These are phyloP conservation scores for Fusarium sp. DNA, from an alignment of 2,329 filamentous ascomycete species.

Conservation along the genomic window DNA sequence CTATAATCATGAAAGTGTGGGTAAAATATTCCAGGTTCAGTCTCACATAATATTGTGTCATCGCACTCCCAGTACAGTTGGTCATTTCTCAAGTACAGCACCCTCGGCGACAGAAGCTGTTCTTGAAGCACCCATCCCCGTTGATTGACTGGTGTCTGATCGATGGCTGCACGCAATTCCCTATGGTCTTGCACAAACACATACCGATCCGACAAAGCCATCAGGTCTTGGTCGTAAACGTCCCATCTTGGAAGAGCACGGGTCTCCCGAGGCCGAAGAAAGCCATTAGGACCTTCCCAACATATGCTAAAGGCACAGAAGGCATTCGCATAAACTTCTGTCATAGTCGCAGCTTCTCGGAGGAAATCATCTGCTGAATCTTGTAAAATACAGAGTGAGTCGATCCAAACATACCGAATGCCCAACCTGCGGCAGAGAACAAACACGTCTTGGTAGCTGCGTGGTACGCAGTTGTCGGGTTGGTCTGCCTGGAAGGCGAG, in stretches of 20 bases:
- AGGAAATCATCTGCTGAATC: not conserved
- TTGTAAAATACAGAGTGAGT: constrained; percentile 12
- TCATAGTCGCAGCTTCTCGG: constrained; percentile 1
- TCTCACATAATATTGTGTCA: fast-evolving
- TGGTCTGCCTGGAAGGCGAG: not conserved
- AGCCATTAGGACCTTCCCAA: not conserved
- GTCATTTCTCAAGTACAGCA: constrained; percentile 4
- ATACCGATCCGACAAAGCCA: not conserved
- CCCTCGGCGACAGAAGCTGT: not conserved
- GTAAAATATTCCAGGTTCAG: not conserved
- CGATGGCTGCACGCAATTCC: not conserved
- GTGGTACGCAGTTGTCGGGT: not conserved
- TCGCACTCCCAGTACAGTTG: constrained; percentile 15
- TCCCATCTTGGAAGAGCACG: not conserved
- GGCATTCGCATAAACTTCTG: constrained; percentile 1
- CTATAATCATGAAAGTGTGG: not conserved
- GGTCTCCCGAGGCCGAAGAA: not conserved
- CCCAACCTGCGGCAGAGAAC: not conserved
- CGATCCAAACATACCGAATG: not conserved
- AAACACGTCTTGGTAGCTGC: not conserved
- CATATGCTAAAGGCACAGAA: constrained; percentile 3
- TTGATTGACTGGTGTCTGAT: not conserved
- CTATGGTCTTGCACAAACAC: not conserved
- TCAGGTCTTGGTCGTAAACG: fast-evolving
- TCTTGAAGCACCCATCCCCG: constrained; percentile 16